Evolutionary conservation across 805 yeast genomes (phyloP), one percentile per base, ranked within the genome.

Genomic region (Yamadazyma akitaensis): DNA sequence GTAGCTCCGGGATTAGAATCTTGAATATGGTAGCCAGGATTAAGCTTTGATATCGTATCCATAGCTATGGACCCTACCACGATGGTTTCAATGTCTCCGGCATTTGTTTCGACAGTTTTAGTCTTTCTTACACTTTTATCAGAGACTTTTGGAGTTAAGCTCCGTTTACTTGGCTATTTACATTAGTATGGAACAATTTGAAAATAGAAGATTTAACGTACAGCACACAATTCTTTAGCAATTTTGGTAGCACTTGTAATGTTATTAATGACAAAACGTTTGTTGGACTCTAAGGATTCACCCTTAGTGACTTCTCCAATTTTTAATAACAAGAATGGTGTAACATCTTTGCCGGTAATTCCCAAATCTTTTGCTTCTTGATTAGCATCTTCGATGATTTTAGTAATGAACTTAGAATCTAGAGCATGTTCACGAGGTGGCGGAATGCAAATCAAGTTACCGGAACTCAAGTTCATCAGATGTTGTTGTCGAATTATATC

Each of bases 381-480:
- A 39, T 76, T 73, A 0, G 96, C 89, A 7, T 68, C 65, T 3
- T 72, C 74, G 44, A 89, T 87, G 16, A 86, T 75, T 1, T 49
- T 58, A 47, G 72, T 71, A 21, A 89, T 85, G 41, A 75, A 67
- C 0, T 57, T 67, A 3, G 78, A 69, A 26, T 77, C 75, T 47
- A 89, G 63, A 0, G 95, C 88, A 33, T 74, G 62, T 3, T 77
- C 76, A 8, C 57, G 61, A 0, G 96, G 95, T 0, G 96, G 91
- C 0, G 96, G 96, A 10, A 87, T 75, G 60, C 96, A 89, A 54
- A 89, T 81, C 10, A 90, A 75, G 48, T 73, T 79, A 0, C 96
- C 96, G n/a, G 84, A 77, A 0, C 69, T 57, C 49, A 88, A 65
- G 0, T 70, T 66, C 75, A 89, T 70, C 2, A 56, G 46, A 44